Base-by-base conservation (phyloP, 2,329 filamentous ascomycete genomes). In the Alternaria sp. region DNA sequence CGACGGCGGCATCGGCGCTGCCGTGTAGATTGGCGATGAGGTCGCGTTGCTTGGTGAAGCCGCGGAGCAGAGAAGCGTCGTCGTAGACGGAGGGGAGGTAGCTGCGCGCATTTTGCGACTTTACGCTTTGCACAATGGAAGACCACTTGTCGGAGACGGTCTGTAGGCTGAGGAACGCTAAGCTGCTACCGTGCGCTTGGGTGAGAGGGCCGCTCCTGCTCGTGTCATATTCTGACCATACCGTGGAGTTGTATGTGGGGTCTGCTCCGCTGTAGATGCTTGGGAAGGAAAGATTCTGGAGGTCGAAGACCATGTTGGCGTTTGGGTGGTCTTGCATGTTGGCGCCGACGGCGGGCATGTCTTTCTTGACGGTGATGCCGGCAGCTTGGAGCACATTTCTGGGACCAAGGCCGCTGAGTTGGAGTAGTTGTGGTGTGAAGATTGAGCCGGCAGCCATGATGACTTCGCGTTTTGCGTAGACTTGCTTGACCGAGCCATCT, bases 381-480 rank as follows among this genome's bases (percentile, higher is more conserved):
- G 73, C 73, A 32, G 67, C 66, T 5, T 51, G 46, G 1, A 77
- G 63, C 0, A 73, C 64, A 5, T 54, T 18, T 34, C 63, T 66
- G 1, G 73, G 73, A 0, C 75, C 75, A 7, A 78, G 62, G 1
- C 75, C 75, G 36, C 69, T 73, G 7, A 73, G 63, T 43, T 72
- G 70, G 1, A 77, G n/a, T 86, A 81, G 16, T 87, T 78, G 73
- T 85, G 86, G 5, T 83, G 88, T 9, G 85, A 87, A 69, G 84
- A 83, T 41, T 86, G 67, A 78, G 28, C 81, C 84, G 0, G 88
- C 88, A 0, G 86, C 87, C 3, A 91, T 73, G 38, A 91, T 83
- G 8, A 89, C 82, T 63, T 90, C 88, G 16, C 59, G 63, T 14
- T 51, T 63, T 1, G 73, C 72, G n/a, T 63, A 70, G 12, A 71